Percentiles rank a stretch among this genome's conserved stretches.
Conservation (phyloP, 2,329 filamentous ascomycete genomes). For the Aspergillus tubingensis region DNA sequence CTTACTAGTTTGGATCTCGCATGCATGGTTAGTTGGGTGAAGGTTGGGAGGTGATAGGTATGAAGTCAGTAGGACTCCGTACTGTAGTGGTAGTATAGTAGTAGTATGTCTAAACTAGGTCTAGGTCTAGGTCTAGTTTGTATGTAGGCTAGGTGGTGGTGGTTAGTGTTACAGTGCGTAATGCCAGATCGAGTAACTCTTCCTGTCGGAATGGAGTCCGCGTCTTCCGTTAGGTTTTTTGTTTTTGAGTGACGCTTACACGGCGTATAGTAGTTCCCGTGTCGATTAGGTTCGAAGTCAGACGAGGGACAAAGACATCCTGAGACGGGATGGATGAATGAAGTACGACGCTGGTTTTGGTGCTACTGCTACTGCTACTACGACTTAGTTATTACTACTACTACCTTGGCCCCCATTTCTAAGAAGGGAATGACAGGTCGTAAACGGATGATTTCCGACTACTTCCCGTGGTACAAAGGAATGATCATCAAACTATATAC, state of each 20-base stretch:
- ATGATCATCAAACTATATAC: background rate
- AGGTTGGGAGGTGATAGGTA: background rate
- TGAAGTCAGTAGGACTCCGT: too few species aligned
- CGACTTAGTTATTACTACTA: too few species aligned
- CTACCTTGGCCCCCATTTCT: background rate
- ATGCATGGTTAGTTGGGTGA: background rate
- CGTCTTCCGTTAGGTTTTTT: background rate
- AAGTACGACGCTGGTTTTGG: background rate
- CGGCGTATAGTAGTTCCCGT: background rate
- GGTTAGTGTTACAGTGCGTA: background rate
- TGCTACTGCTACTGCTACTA: background rate
- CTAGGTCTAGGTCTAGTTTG: too few species aligned
- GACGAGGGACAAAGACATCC: background rate
- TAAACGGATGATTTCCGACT: background rate
- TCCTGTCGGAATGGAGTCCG: background rate
- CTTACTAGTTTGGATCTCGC: background rate
- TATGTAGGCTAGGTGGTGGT: too few species aligned
- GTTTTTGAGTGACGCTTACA: background rate
- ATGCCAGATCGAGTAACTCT: slow-evolving; percentile 1
- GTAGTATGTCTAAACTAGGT: too few species aligned
- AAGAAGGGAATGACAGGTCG: background rate
- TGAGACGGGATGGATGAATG: background rate
- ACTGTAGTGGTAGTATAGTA: too few species aligned
- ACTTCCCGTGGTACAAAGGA: background rate
- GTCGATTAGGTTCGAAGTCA: slow-evolving; percentile 11